phyloP scores from a whole-genome alignment of 495 filamentous ascomycete genomes.

The Penicillium bialowiezense region DNA sequence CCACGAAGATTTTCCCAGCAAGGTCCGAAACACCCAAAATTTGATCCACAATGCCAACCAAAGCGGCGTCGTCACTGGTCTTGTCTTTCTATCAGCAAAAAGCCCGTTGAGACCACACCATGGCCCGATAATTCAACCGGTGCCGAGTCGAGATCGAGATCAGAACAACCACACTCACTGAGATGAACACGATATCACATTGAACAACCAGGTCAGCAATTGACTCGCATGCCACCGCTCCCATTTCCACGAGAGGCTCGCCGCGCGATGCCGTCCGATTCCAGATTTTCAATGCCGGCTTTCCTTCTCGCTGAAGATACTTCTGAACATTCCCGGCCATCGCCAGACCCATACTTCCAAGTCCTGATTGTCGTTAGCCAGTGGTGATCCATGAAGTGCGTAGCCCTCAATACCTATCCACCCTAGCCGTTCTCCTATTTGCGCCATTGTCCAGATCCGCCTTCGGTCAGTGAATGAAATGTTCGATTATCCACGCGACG shows the following conservation, averaged over 20 bases:
- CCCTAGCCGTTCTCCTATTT: too few species aligned
- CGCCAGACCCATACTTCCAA: constrained; percentile 12
- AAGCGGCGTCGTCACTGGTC: constrained; percentile 8
- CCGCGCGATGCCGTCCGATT: constrained; percentile 9
- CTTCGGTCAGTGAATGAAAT: too few species aligned
- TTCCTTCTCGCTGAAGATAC: neutral
- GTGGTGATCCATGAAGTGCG: too few species aligned
- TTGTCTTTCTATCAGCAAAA: neutral
- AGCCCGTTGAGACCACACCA: too few species aligned
- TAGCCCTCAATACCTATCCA: too few species aligned
- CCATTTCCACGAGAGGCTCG: neutral
- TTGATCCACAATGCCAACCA: constrained; percentile 4
- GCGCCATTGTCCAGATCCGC: too few species aligned
- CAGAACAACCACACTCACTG: neutral
- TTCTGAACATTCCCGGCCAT: constrained; percentile 11
- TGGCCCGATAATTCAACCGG: too few species aligned
- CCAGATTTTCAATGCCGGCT: constrained; percentile 3
- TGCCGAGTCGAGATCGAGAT: too few species aligned
- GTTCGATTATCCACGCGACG: too few species aligned
- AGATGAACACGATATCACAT: constrained; percentile 14
- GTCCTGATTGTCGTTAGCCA: neutral
- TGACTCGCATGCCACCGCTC: constrained; percentile 5
- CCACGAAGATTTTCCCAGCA: constrained; percentile 2
- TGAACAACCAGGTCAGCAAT: neutral
- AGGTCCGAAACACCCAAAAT: constrained; percentile 3